Conservation (phyloP, 2,329 filamentous ascomycete genomes). For the Berkeleyomyces rouxiae region DNA sequence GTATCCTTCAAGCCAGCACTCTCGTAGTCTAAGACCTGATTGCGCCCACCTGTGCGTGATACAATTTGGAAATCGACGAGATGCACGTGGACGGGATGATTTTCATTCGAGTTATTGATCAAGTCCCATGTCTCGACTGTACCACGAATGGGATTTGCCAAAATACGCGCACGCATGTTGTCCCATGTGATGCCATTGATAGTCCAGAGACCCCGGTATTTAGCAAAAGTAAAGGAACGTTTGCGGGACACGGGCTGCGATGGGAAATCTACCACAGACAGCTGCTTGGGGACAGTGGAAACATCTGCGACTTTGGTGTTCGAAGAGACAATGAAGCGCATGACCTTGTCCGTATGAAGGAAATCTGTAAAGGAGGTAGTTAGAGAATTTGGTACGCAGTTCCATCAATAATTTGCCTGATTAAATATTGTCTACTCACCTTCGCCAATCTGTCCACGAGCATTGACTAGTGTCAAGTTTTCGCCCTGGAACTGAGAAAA, state of each 20-base stretch:
- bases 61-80: constrained; percentile 41
- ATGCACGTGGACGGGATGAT: constrained; percentile 41
- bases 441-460: constrained; percentile 12
- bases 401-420: no score
- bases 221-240: constrained; percentile 30
- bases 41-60: constrained; percentile 28
- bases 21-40: constrained; percentile 33
- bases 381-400: not conserved
- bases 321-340: constrained; percentile 33
- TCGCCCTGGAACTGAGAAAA: constrained; percentile 32
- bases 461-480: constrained; percentile 26
- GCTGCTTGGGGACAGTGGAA: constrained; percentile 20
- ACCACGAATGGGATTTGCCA: constrained; percentile 30
- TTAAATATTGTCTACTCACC: not conserved
- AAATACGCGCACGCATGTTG: constrained; percentile 30
- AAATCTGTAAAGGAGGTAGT: constrained; percentile 24
- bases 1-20: constrained; percentile 39
- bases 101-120: constrained; percentile 31
- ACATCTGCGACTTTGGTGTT: constrained; percentile 21
- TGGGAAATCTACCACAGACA: constrained; percentile 26
- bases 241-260: constrained; percentile 22
- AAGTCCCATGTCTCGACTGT: constrained; percentile 33
- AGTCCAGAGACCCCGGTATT: constrained; percentile 29
- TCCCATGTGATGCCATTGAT: constrained; percentile 34
- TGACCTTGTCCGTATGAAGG: constrained; percentile 32